Conservation (phyloP, 108 stramenopile species). For the Epipyxis sp. region DNA sequence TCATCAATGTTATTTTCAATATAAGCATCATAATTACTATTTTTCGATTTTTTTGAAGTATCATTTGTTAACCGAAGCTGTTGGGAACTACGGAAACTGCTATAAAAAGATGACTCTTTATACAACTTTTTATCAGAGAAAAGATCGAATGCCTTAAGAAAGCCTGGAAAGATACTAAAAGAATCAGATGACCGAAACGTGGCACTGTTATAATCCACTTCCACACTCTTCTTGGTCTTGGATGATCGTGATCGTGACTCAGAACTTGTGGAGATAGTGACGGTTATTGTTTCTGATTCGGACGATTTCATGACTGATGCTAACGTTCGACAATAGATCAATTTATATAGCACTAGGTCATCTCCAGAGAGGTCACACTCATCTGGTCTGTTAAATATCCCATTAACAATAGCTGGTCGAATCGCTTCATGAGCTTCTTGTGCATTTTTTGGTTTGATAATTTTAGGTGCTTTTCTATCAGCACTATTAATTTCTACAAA, state of each 20-base stretch:
- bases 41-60: background rate
- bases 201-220: background rate
- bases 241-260: background rate
- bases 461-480: constrained; percentile 23
- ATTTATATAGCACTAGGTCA: constrained; percentile 51
- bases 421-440: constrained; percentile 83
- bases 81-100: background rate
- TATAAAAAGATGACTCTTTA: background rate
- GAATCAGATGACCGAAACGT: background rate
- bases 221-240: background rate
- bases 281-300: background rate
- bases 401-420: constrained; percentile 62
- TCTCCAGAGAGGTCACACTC: background rate
- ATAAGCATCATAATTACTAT: background rate
- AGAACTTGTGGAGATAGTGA: background rate
- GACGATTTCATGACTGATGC: constrained; percentile 61
- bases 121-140: background rate
- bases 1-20: background rate
- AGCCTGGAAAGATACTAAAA: background rate
- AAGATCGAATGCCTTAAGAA: background rate
- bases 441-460: constrained; percentile 47
- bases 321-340: constrained; percentile 64
- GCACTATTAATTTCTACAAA: constrained; percentile 28
- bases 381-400: constrained; percentile 44
- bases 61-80: background rate